phyloP scores from a whole-genome alignment of 768 basidiomycete genomes.

The Amanita exitialis region DNA sequence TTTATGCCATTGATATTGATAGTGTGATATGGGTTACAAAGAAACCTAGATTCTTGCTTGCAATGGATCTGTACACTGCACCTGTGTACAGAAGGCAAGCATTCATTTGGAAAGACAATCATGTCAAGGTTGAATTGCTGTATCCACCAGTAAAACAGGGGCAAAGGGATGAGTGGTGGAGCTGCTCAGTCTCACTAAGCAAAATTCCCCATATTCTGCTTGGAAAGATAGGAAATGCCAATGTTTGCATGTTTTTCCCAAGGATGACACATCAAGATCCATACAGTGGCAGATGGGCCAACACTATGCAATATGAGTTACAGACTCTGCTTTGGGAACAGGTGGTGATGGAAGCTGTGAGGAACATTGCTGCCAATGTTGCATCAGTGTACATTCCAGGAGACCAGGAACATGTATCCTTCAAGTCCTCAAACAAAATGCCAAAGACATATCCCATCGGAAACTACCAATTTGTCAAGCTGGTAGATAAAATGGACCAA shows the following conservation, averaged over 20 bases:
- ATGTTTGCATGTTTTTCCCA: neutral
- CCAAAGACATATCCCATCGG: constrained; percentile 4
- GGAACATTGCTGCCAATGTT: too few relatives aligned
- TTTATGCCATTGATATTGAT: too few relatives aligned
- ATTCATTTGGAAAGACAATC: too few relatives aligned
- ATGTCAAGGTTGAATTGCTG: neutral
- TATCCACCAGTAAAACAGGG: neutral
- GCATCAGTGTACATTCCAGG: neutral
- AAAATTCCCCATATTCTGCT: neutral
- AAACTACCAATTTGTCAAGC: neutral
- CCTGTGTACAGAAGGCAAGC: too few relatives aligned
- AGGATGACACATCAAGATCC: neutral
- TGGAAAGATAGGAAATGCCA: neutral
- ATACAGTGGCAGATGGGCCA: neutral
- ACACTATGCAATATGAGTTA: neutral
- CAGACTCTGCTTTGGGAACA: neutral
- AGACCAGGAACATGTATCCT: neutral
- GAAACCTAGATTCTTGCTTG: too few relatives aligned
- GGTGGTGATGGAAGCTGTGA: neutral
- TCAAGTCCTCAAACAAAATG: too few relatives aligned
- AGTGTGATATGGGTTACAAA: too few relatives aligned
- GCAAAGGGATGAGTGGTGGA: neutral
- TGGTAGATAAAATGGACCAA: neutral
- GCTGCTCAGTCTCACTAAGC: neutral
- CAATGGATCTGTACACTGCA: too few relatives aligned